Percentiles rank a stretch among this genome's conserved stretches.
Conservation (phyloP, 2,329 filamentous ascomycete genomes). For the Alternaria brassicicola region DNA sequence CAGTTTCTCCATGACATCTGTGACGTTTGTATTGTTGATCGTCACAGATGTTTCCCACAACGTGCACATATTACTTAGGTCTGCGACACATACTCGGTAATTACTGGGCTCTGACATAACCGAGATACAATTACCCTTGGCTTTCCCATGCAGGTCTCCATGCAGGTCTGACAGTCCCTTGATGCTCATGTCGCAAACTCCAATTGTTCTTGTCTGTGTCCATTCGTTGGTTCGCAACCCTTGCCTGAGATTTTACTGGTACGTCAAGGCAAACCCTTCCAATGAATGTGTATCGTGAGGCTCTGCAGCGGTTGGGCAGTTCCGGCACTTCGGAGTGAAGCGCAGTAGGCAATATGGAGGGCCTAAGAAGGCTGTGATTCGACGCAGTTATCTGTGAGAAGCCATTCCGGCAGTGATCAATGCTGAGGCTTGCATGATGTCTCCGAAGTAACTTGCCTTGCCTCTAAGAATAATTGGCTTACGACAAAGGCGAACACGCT, state of each 20-base stretch:
- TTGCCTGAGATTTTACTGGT: not conserved
- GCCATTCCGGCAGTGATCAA: not conserved
- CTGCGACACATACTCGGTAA: not conserved
- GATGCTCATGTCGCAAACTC: not conserved
- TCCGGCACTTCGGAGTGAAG: not conserved
- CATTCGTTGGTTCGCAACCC: constrained; percentile 1
- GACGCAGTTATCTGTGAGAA: not conserved
- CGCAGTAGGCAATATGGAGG: not conserved
- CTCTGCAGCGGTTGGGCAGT: not conserved
- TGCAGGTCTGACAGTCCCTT: not conserved
- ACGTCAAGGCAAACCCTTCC: not conserved
- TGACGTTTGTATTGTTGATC: not conserved
- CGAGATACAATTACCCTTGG: not conserved
- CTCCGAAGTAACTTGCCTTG: not conserved
- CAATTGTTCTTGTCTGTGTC: not conserved
- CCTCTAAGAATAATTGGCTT: not conserved
- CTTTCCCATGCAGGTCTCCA: not conserved
- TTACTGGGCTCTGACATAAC: not conserved
- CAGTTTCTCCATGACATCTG: not conserved
- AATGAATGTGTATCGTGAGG: not conserved
- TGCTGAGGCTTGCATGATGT: not conserved
- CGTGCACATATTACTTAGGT: not conserved
- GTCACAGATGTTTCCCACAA: not conserved
- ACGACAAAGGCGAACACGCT: not conserved
- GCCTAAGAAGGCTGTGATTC: not conserved